Evolutionary conservation across 345 rosid genomes (phyloP).

Genomic region (Dipteronia sinensis): DNA sequence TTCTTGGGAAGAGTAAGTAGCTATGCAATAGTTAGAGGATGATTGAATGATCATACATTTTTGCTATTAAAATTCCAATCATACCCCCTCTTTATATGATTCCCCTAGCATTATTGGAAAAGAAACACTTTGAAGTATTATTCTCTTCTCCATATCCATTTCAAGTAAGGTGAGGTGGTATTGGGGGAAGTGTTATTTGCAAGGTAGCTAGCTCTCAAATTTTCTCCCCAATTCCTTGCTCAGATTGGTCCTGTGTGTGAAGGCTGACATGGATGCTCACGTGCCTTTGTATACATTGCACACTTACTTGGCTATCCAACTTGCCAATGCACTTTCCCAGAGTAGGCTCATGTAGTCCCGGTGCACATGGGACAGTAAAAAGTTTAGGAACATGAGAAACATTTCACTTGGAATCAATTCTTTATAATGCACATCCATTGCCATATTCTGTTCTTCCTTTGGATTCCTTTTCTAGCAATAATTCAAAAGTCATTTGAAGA

Average conservation of each 20-base stretch:
- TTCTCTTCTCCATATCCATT: conserved; percentile 39
- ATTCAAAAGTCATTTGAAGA: conserved; percentile 63
- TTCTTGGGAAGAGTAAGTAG: conserved; percentile 24
- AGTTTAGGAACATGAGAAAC: conserved; percentile 22
- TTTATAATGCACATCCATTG: conserved; percentile 50
- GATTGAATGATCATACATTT: conserved; percentile 30
- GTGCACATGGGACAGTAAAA: conserved; percentile 42
- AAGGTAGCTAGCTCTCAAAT: conserved; percentile 23
- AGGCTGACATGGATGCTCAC: conserved; percentile 9
- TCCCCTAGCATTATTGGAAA: conserved; percentile 55
- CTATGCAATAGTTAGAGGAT: neutral
- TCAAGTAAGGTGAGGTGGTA: conserved; percentile 27
- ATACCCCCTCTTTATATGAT: conserved; percentile 42
- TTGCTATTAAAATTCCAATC: conserved; percentile 24
- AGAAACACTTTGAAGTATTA: conserved; percentile 39
- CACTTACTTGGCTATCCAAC: conserved; percentile 9
- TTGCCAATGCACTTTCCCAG: conserved; percentile 47
- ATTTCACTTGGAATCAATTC: conserved; percentile 61
- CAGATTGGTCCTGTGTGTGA: conserved; percentile 19
- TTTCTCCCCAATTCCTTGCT: conserved; percentile 28
- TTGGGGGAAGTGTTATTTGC: conserved; percentile 45
- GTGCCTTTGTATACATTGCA: neutral
- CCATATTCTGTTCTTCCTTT: conserved; percentile 47
- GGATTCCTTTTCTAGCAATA: conserved; percentile 59
- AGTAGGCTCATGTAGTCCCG: conserved; percentile 43